Evolutionary conservation across 2,329 filamentous ascomycete genomes (phyloP).

Genomic region (Geosmithia morbida): DNA sequence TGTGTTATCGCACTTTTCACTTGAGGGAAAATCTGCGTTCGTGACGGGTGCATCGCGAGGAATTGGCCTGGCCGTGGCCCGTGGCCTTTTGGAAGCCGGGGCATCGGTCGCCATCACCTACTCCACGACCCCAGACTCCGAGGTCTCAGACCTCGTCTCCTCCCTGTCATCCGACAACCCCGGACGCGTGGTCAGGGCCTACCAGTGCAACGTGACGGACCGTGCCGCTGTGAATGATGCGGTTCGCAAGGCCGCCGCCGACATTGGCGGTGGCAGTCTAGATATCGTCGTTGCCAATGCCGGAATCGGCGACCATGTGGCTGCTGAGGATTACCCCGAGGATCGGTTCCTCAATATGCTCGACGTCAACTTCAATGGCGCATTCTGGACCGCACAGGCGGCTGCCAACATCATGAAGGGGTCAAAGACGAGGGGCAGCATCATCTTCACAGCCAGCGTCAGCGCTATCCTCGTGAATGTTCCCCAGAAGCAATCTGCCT

Average conservation of each 20-base stretch:
- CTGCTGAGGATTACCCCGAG: conserved; percentile 23
- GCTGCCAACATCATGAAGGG: conserved; percentile 18
- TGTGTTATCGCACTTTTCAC: conserved; percentile 1
- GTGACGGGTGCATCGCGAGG: conserved; percentile 4
- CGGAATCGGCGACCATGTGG: conserved; percentile 19
- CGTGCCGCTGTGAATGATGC: conserved; percentile 12
- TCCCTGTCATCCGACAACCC: conserved; percentile 15
- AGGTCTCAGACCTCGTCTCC: conserved; percentile 33
- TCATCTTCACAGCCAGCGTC: conserved; percentile 24
- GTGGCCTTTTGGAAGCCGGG: conserved; percentile 2
- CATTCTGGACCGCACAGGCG: conserved; percentile 26
- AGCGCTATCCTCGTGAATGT: conserved; percentile 38
- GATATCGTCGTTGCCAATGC: conserved; percentile 27
- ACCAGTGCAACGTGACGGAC: conserved; percentile 20
- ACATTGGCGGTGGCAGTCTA: conserved; percentile 16
- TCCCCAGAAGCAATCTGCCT: conserved; percentile 56
- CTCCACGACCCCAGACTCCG: conserved; percentile 39
- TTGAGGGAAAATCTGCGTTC: conserved; percentile 3
- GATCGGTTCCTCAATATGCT: conserved; percentile 21
- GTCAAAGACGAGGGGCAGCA: conserved; percentile 15
- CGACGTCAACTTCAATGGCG: conserved; percentile 24
- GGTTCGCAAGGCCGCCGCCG: conserved; percentile 13
- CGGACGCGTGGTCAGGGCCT: conserved; percentile 13
- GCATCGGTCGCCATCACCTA: conserved; percentile 4
- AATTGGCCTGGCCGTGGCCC: conserved; percentile 3